A percentile compares a stretch with the other conserved stretches of the same genome.
phyloP scores from a whole-genome alignment of 176 grass and related monocot genomes.

The Musa beccarii region DNA sequence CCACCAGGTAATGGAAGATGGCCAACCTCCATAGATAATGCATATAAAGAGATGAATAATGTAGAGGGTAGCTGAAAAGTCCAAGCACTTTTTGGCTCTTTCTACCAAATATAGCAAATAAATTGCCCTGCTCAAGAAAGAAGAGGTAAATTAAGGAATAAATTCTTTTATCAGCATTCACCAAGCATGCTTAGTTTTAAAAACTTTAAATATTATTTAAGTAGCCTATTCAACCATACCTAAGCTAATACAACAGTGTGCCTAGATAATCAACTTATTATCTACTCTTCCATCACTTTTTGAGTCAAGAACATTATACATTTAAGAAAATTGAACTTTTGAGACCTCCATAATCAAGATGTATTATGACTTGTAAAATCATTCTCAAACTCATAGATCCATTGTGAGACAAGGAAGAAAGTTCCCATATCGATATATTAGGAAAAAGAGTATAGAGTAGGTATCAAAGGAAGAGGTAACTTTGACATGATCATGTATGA shows the following conservation, averaged over 20 bases:
- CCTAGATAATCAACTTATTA: neutral
- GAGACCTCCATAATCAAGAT: too few relatives aligned
- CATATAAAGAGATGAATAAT: slow-evolving; percentile 99
- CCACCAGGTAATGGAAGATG: slow-evolving; percentile 89
- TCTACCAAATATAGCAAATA: slow-evolving; percentile 87
- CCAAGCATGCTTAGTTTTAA: neutral
- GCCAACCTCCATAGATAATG: slow-evolving; percentile 97
- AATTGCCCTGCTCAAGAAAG: slow-evolving; percentile 52
- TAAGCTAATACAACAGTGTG: neutral
- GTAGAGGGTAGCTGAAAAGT: slow-evolving; percentile 91
- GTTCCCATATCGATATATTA: too few relatives aligned
- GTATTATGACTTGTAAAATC: too few relatives aligned
- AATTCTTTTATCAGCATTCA: neutral
- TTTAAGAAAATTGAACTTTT: too few relatives aligned
- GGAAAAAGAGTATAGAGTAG: too few relatives aligned
- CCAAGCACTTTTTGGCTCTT: slow-evolving; percentile 95
- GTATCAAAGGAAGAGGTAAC: neutral
- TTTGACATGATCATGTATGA: neutral
- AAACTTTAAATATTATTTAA: too few relatives aligned
- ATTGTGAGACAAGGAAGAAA: too few relatives aligned
- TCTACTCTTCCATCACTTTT: neutral
- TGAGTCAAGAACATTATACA: too few relatives aligned
- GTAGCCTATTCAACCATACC: neutral
- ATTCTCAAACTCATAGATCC: too few relatives aligned
- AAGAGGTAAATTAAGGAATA: slow-evolving; percentile 23